These are phyloP conservation scores for Torrubiellomyces zombiae DNA, from an alignment of 2,329 filamentous ascomycete genomes.

Conservation along the genomic window DNA sequence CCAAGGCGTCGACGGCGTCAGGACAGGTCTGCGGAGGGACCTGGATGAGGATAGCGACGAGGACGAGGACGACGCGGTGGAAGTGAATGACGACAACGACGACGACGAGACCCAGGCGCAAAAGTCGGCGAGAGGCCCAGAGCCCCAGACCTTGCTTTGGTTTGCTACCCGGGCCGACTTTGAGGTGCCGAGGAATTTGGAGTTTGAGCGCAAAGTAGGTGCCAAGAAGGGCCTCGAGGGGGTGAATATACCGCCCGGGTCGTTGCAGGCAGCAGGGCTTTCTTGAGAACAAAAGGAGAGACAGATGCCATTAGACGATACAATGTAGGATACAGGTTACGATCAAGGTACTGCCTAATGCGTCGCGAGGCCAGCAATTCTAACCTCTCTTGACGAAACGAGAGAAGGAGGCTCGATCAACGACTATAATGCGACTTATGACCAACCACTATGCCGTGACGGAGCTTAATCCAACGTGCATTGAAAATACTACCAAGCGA, in stretches of 20 bases:
- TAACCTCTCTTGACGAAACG: too few relatives aligned
- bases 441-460: too few relatives aligned
- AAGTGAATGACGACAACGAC: slow-evolving; percentile 11
- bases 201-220: slow-evolving; percentile 21
- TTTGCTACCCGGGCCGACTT: slow-evolving; percentile 27
- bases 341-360: too few relatives aligned
- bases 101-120: slow-evolving; percentile 7
- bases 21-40: slow-evolving; percentile 48
- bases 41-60: slow-evolving; percentile 37
- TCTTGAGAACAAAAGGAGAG: too few relatives aligned
- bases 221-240: slow-evolving; percentile 17
- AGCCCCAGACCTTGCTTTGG: slow-evolving; percentile 31
- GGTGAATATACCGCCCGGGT: slow-evolving; percentile 15
- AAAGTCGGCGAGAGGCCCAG: slow-evolving; percentile 16
- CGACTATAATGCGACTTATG: too few relatives aligned
- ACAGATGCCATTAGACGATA: too few relatives aligned
- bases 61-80: slow-evolving; percentile 28
- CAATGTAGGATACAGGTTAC: too few relatives aligned
- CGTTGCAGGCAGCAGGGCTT: slow-evolving; percentile 6
- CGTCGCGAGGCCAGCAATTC: too few relatives aligned
- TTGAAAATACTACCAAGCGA: too few relatives aligned
- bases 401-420: too few relatives aligned
- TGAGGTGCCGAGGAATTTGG: slow-evolving; percentile 26
- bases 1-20: slow-evolving; percentile 48
- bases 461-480: too few relatives aligned